Evolutionary conservation across 2,329 filamentous ascomycete genomes (phyloP), one percentile per base, ranked within the genome.

Genomic region (Scedosporium minutisporum): DNA sequence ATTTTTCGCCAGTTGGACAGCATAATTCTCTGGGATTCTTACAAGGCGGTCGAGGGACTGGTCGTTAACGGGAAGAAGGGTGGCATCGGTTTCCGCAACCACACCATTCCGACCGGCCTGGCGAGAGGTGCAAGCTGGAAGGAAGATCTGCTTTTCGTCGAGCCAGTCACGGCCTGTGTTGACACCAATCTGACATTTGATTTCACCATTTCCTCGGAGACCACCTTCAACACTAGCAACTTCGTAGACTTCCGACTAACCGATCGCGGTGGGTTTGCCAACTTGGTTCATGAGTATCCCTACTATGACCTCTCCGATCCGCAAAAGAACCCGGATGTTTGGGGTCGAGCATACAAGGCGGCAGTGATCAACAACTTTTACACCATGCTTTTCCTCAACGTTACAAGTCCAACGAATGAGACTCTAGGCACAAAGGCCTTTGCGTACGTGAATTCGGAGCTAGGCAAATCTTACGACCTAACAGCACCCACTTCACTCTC

Each of bases 141-240:
- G 0, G 78, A 82, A 64, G 77, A 80, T 60, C 55, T 81, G 5
- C 71, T 81, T 0, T 80, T 78, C 65, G 65, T 80, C 12, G 74
- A 79, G 64, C 78, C 78, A 0, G 73, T 77, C 51, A 75, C 77
- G 0, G 66, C 70, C n/a, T 80, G 78, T 64, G 75, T 79, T 6
- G 69, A 77, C 61, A 74, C 72, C 1, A 78, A 78, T 64, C 62
- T 75, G 1, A 78, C 76, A 1, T 62, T 81, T 4, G 74, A 78
- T 38, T 78, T 75, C 62, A 65, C 62, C 2, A 69, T 76, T 16
- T 64, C 65, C 4, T 29, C 27, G 27, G 27, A 3, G 27, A 29
- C 6, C 27, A 29, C 27, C 27, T 29, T 29, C 27, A 29, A 29
- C 27, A 29, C 27, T 3, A 29, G 27, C 27, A 29, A 29, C 27